Conservation (phyloP, 352 stramenopile species). For the Pythium guiyangense region DNA sequence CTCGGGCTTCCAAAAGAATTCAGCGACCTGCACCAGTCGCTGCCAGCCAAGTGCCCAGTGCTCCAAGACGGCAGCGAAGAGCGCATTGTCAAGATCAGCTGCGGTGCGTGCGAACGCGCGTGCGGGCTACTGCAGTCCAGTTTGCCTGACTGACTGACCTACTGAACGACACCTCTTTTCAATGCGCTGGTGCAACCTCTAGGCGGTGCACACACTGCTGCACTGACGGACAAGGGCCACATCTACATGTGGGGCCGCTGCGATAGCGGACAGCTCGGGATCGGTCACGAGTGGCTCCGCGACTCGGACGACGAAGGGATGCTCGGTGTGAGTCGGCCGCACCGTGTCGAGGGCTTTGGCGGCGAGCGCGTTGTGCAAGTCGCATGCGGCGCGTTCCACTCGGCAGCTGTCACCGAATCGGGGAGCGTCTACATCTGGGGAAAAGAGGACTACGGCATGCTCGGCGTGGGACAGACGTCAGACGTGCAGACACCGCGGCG, state of each 20-base stretch:
- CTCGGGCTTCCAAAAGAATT: constrained; percentile 66
- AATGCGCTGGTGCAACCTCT: not conserved
- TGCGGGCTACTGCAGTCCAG: too few species aligned
- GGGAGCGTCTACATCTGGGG: constrained; percentile 77
- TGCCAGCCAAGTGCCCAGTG: constrained; percentile 64
- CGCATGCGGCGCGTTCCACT: constrained; percentile 79
- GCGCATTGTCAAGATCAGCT: constrained; percentile 73
- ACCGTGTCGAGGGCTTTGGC: constrained; percentile 56
- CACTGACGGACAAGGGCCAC: constrained; percentile 59
- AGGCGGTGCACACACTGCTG: constrained; percentile 68
- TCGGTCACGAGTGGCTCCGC: constrained; percentile 61
- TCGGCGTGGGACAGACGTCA: constrained; percentile 69
- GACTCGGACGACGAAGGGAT: constrained; percentile 57
- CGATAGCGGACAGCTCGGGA: constrained; percentile 71
- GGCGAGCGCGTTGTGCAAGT: constrained; percentile 75
- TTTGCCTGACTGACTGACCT: not conserved
- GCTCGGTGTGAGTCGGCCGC: constrained; percentile 49
- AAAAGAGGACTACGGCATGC: constrained; percentile 88
- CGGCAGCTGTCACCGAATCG: constrained; percentile 64
- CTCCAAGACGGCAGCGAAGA: constrained; percentile 37
- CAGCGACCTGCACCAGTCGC: constrained; percentile 50
- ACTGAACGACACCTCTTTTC: too few species aligned
- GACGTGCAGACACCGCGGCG: constrained; percentile 58
- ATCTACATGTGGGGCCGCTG: constrained; percentile 80
- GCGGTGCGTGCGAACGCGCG: too few species aligned